phyloP scores from a whole-genome alignment of 2,329 filamentous ascomycete genomes.

The Penicillium sp. region DNA sequence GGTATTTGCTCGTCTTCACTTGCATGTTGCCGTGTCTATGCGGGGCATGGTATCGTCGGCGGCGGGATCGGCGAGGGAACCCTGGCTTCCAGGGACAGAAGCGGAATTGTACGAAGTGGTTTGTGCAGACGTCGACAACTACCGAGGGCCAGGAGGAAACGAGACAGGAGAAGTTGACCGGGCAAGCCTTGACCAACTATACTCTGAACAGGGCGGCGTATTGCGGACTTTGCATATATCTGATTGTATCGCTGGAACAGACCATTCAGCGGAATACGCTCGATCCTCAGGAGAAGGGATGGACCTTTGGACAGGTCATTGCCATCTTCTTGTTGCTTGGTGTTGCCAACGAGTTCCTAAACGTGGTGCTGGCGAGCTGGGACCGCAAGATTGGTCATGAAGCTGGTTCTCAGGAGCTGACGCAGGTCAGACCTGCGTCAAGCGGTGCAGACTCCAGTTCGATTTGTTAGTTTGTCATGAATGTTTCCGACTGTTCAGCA shows the following conservation, averaged over 20 bases:
- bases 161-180: conserved; percentile 4
- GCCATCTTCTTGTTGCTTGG: conserved; percentile 20
- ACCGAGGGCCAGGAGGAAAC: neutral
- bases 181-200: conserved; percentile 9
- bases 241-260: conserved; percentile 24
- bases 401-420: conserved; percentile 7
- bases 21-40: conserved; percentile 18
- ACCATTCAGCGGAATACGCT: conserved; percentile 17
- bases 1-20: conserved; percentile 12
- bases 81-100: neutral
- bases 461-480: neutral
- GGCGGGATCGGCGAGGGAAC: conserved; percentile 3
- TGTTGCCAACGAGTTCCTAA: conserved; percentile 20
- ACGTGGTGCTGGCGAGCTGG: conserved; percentile 20
- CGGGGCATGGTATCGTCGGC: neutral
- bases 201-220: conserved; percentile 17
- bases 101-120: conserved; percentile 10
- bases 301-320: conserved; percentile 23
- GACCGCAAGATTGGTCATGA: conserved; percentile 10
- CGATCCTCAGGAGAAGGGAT: conserved; percentile 13
- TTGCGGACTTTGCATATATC: conserved; percentile 17
- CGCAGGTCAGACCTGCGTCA: conserved; percentile 5
- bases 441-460: conserved; percentile 1
- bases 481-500: neutral
- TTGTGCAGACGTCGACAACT: neutral